Base-by-base conservation (phyloP, 1,284 basidiomycete genomes). In the Ceratobasidium sp. region DNA sequence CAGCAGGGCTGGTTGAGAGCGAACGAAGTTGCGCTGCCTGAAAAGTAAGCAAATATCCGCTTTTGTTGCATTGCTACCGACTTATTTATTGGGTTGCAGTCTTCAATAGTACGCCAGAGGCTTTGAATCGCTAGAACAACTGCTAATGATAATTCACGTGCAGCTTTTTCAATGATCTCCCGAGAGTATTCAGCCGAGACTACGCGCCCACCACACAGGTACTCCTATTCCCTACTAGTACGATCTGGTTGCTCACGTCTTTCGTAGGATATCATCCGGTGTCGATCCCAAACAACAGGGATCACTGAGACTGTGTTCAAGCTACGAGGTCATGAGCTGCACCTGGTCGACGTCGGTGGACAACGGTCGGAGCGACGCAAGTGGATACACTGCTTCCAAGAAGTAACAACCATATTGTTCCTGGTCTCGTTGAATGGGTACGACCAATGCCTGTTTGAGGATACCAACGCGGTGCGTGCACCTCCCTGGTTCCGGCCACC, bases 231-330 rank as follows among this genome's bases (percentile, higher is more conserved):
- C 4, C 21, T 59, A n/a, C 21, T n/a, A 42, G 49, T 23, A 18
- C 44, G 12, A 9, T 16, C 36, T 33, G 28, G 30, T 8, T 9
- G 18, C 64, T 59, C 23, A 51, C 46, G n/a, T 18, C 14, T 44
- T 9, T 16, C 63, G 18, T 71, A 79, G 78, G 91, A 95, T 79
- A 95, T 97, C 75, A 87, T 97, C 44, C 90, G 89, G 42, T 91
- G 90, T 75, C 85, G 94, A 73, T 91, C 92, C 66, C 90, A 94
- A 76, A 96, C 95, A 42, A 94, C 93, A 28, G 95, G 95, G 40
- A 97, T 98, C 78, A 94, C 91, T n/a, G 95, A 97, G 81, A 97
- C 94, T 0, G 87, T 88, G 25, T 97, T 98, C 81, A 83, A 86
- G 58, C 83, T 92, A 42, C 83, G 84, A 73, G 88, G 89, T 42